Evolutionary conservation across 164 flowering plant species (phyloP).

Genomic region (Umbellularia californica): DNA sequence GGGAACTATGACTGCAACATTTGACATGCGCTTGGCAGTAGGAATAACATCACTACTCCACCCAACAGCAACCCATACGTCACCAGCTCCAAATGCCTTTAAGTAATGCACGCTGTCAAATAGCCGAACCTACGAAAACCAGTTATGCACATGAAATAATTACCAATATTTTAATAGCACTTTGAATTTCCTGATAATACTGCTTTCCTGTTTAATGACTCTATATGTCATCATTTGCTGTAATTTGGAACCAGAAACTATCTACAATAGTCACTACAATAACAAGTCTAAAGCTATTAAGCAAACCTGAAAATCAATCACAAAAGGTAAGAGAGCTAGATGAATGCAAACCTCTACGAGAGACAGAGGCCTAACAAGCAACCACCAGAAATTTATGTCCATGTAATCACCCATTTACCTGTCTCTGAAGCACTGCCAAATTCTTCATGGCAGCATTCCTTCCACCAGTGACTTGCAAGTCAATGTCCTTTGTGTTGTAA

Average conservation of each 20-base stretch:
- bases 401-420: conserved; percentile 38
- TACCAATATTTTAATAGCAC: neutral
- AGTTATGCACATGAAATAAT: neutral
- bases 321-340: neutral
- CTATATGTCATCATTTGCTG: neutral
- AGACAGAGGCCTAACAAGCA: neutral
- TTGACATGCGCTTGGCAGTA: conserved; percentile 74
- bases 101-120: conserved; percentile 77
- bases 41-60: conserved; percentile 95
- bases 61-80: conserved; percentile 98
- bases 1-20: conserved; percentile 83
- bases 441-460: conserved; percentile 53
- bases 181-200: too few relatives aligned
- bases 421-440: conserved; percentile 53
- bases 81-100: conserved; percentile 84
- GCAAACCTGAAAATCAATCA: neutral
- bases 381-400: conserved; percentile 2
- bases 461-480: conserved; percentile 70
- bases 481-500: conserved; percentile 65
- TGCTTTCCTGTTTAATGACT: neutral
- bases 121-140: conserved; percentile 54
- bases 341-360: neutral
- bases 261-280: neutral
- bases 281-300: neutral
- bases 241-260: neutral